Conservation (phyloP, 2,329 filamentous ascomycete genomes). For the Kalmusia sp. region DNA sequence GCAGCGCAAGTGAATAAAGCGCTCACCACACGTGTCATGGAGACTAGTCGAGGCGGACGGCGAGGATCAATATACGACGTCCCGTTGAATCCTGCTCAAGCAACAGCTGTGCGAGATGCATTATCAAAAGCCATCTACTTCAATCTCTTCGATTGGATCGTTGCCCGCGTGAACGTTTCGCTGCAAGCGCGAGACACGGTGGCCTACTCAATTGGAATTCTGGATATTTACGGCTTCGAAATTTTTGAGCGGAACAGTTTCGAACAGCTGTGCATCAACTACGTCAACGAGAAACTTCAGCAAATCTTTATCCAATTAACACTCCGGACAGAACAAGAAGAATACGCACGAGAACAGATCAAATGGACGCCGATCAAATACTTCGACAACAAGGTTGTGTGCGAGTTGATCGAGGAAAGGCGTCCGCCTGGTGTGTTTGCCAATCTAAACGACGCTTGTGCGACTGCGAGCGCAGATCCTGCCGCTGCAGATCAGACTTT, state of each 20-base stretch:
- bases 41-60: conserved; percentile 70
- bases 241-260: conserved; percentile 99
- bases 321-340: conserved; percentile 94
- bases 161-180: conserved; percentile 87
- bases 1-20: conserved; percentile 81
- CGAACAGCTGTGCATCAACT: conserved; percentile 99
- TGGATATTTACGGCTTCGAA: conserved; percentile 99
- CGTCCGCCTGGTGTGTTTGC: conserved; percentile 92
- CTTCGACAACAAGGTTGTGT: conserved; percentile 99
- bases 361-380: conserved; percentile 99
- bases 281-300: conserved; percentile 98
- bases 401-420: conserved; percentile 92
- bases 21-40: conserved; percentile 86
- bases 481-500: conserved; percentile 94
- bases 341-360: conserved; percentile 95
- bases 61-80: conserved; percentile 73
- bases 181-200: conserved; percentile 78
- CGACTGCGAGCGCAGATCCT: conserved; percentile 96
- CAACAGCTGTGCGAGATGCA: conserved; percentile 85
- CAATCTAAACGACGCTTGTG: conserved; percentile 95
- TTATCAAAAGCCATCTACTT: conserved; percentile 95
- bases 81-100: conserved; percentile 87
- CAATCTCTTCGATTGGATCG: conserved; percentile 99
- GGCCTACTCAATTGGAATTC: conserved; percentile 88
- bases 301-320: conserved; percentile 99